Evolutionary conservation across 2,329 filamentous ascomycete genomes (phyloP).

Genomic region (Immersiporthe knoxdaviesiana): DNA sequence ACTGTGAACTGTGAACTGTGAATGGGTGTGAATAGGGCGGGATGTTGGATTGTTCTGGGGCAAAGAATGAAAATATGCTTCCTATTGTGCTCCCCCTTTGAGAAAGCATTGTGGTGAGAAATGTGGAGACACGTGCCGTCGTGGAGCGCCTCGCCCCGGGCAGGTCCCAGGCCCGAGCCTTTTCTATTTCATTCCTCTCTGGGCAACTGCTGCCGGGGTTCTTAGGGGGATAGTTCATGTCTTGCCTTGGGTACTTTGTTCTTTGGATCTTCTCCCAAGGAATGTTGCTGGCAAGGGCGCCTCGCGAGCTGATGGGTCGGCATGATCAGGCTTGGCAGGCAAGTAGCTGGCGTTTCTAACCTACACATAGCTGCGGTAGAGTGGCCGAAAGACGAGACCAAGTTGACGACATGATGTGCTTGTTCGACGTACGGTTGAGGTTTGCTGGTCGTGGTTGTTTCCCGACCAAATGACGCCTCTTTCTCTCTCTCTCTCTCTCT

Average conservation of each 20-base stretch:
- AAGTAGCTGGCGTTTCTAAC: no score
- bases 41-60: constrained; percentile 19
- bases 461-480: no score
- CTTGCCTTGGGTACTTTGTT: no score
- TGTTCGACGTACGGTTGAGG: not conserved
- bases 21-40: constrained; percentile 20
- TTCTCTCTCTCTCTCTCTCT: no score
- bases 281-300: not conserved
- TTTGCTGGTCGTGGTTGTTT: not conserved
- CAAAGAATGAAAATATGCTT: constrained; percentile 6
- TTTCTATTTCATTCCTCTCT: not conserved
- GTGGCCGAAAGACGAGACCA: not conserved
- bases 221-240: no score
- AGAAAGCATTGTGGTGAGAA: constrained; percentile 22
- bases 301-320: not conserved
- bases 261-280: not conserved
- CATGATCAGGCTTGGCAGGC: no score
- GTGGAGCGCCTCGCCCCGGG: not conserved
- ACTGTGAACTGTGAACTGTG: not conserved
- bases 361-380: no score
- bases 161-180: not conserved
- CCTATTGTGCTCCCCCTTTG: constrained; percentile 26
- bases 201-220: not conserved
- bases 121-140: not conserved
- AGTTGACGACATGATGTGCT: not conserved